Percentiles rank a stretch among this genome's conserved stretches.
phyloP scores from a whole-genome alignment of 495 filamentous ascomycete species.

The Astrothelium subdiscretum region DNA sequence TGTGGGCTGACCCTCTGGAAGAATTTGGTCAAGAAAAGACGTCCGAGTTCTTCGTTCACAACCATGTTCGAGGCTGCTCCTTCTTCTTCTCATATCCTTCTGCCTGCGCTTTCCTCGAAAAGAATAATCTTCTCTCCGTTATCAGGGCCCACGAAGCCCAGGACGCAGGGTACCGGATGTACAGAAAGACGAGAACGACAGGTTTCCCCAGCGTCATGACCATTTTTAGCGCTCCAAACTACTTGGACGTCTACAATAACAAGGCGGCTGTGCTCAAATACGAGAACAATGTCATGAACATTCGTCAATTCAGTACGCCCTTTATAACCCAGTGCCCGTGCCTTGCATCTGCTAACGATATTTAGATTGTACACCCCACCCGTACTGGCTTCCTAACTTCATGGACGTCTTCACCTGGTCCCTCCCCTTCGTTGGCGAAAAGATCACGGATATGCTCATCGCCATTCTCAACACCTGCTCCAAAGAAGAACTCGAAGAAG shows the following conservation, averaged over 20 bases:
- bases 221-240: conserved; percentile 97
- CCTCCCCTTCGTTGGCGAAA: conserved; percentile 94
- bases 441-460: conserved; percentile 99
- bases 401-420: conserved; percentile 99
- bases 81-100: conserved; percentile 99
- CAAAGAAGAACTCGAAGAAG: conserved; percentile 88
- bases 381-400: conserved; percentile 98
- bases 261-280: conserved; percentile 98
- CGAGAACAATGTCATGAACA: conserved; percentile 99
- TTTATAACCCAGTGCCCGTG: background rate
- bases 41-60: conserved; percentile 92
- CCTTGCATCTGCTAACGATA: background rate
- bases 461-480: conserved; percentile 97
- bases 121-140: conserved; percentile 95
- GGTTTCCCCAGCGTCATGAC: conserved; percentile 99
- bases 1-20: conserved; percentile 98
- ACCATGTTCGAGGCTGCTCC: conserved; percentile 95
- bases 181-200: conserved; percentile 92
- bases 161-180: conserved; percentile 98
- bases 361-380: conserved; percentile 83
- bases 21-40: conserved; percentile 99
- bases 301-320: conserved; percentile 73
- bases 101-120: conserved; percentile 95
- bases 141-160: conserved; percentile 99
- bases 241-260: conserved; percentile 99